These are phyloP conservation scores for Rhodosporidiobolus sp. DNA, from an alignment of 768 basidiomycete genomes.

Conservation along the genomic window DNA sequence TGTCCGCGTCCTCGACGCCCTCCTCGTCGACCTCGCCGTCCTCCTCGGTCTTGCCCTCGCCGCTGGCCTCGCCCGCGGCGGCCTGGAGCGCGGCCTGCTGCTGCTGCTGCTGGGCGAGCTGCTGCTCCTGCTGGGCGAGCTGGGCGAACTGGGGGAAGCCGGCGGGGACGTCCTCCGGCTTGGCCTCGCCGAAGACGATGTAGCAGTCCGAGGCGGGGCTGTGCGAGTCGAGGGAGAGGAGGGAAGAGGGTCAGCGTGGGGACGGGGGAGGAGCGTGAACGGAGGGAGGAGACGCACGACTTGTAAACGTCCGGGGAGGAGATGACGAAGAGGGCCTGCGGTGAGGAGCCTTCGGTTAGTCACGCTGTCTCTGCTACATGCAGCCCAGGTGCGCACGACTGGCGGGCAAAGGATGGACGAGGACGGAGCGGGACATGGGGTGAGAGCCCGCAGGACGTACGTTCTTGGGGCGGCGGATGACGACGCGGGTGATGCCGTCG, in stretches of 20 bases:
- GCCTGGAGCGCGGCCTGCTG: slow-evolving; percentile 69
- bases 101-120: slow-evolving; percentile 6
- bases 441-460: slow-evolving; percentile 53
- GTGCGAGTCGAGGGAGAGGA: slow-evolving; percentile 43
- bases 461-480: slow-evolving; percentile 89
- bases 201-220: slow-evolving; percentile 89
- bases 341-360: no score
- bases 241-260: not conserved
- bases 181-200: slow-evolving; percentile 93
- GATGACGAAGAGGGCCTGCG: slow-evolving; percentile 82
- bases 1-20: slow-evolving; percentile 87
- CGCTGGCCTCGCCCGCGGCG: slow-evolving; percentile 54
- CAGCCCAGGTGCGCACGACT: no score
- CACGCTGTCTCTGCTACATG: no score
- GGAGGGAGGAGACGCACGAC: slow-evolving; percentile 48
- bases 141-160: slow-evolving; percentile 10
- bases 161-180: slow-evolving; percentile 34
- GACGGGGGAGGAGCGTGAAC: no score
- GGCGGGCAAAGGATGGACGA: not conserved
- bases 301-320: slow-evolving; percentile 96
- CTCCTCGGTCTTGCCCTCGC: slow-evolving; percentile 56
- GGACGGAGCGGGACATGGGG: not conserved
- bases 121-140: slow-evolving; percentile 16
- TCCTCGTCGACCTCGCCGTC: slow-evolving; percentile 80
- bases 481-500: slow-evolving; percentile 88